phyloP scores from a whole-genome alignment of 2,329 filamentous ascomycete genomes.

The Aspergillus versicolor region DNA sequence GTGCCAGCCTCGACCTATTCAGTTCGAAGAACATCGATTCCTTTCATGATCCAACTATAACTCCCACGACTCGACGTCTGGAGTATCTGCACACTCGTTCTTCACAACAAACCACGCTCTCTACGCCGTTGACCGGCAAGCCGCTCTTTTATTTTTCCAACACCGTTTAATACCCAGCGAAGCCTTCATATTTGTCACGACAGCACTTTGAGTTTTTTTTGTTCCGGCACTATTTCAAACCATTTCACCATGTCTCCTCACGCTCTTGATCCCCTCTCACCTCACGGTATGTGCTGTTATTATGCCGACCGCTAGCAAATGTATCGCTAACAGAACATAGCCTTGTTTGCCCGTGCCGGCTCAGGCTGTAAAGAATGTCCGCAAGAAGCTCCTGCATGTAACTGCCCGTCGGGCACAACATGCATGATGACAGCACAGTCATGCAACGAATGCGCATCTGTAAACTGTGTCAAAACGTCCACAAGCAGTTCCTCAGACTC shows the following conservation, averaged over 20 bases:
- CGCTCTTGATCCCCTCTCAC: constrained; percentile 20
- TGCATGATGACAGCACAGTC: constrained; percentile 61
- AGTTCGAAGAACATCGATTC: constrained; percentile 15
- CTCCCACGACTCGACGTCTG: constrained; percentile 39
- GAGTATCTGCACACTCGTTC: constrained; percentile 32
- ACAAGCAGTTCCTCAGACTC: constrained; percentile 30
- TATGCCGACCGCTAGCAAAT: neutral
- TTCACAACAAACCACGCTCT: constrained; percentile 15
- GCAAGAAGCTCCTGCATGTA: constrained; percentile 53
- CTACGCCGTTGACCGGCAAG: constrained; percentile 32
- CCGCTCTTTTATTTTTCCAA: constrained; percentile 21
- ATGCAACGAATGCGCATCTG: constrained; percentile 60
- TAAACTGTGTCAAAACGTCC: constrained; percentile 52
- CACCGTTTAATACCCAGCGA: constrained; percentile 1
- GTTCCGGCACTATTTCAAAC: constrained; percentile 1
- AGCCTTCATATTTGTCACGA: constrained; percentile 11
- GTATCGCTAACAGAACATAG: constrained; percentile 8
- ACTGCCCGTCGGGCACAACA: constrained; percentile 54
- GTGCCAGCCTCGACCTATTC: constrained; percentile 18
- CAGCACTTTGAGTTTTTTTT: neutral
- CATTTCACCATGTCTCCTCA: constrained; percentile 30
- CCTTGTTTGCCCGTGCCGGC: constrained; percentile 25
- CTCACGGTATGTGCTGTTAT: constrained; percentile 20
- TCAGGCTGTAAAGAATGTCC: constrained; percentile 58
- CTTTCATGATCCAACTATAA: constrained; percentile 28